Conservation (phyloP, 352 stramenopile genomes). For the Chrysophaeum taylorii region DNA sequence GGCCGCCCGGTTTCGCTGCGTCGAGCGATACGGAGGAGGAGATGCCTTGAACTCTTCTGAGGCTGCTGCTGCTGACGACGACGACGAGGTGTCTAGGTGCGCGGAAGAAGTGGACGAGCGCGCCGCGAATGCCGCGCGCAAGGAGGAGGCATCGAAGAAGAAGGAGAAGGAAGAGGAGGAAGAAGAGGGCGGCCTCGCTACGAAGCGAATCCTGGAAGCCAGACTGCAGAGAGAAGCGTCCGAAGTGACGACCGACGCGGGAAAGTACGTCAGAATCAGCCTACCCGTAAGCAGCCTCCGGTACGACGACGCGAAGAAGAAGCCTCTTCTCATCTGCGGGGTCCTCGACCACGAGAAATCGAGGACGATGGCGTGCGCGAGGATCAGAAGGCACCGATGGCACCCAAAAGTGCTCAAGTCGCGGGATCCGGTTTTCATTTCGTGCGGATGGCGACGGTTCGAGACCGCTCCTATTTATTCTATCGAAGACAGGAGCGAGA, state of each 20-base stretch:
- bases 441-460: slow-evolving; percentile 95
- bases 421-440: slow-evolving; percentile 95
- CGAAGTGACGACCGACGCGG: no score
- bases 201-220: no score
- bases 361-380: slow-evolving; percentile 5
- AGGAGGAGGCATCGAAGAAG: background rate
- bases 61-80: no score
- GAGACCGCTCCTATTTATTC: slow-evolving; percentile 95
- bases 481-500: slow-evolving; percentile 90
- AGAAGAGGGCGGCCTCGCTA: slow-evolving; percentile 31
- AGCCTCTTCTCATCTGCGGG: slow-evolving; percentile 75
- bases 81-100: no score
- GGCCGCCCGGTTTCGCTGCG: no score
- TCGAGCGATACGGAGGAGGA: no score
- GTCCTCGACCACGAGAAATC: slow-evolving; percentile 84
- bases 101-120: no score
- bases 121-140: no score
- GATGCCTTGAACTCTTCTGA: no score
- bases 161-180: slow-evolving; percentile 45
- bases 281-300: no score
- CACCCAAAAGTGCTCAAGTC: slow-evolving; percentile 89
- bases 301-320: slow-evolving; percentile 19
- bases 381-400: slow-evolving; percentile 99
- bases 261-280: no score
- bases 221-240: no score